phyloP scores from a whole-genome alignment of 352 stramenopile genomes.

The Aphanomyces euteiches region DNA sequence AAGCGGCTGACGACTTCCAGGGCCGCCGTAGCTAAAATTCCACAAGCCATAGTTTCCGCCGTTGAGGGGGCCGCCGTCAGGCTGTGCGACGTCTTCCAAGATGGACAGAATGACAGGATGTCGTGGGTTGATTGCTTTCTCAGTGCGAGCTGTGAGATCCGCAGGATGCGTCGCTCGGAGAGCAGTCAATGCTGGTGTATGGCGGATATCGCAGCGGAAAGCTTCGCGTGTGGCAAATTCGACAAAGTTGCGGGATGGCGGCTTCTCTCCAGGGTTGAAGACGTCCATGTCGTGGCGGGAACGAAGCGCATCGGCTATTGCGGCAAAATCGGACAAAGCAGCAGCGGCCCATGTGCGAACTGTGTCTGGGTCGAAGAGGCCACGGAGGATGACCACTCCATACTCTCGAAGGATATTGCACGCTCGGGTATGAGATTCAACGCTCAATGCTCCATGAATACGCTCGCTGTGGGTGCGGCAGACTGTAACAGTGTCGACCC shows the following conservation, averaged over 20 bases:
- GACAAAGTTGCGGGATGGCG: conserved; percentile 24
- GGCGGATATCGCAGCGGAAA: conserved; percentile 22
- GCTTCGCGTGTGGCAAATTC: conserved; percentile 25
- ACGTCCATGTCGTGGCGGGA: conserved; percentile 24
- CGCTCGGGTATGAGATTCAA: conserved; percentile 13
- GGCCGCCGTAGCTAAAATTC: conserved; percentile 24
- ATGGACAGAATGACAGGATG: conserved; percentile 20
- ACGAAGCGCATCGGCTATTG: background rate
- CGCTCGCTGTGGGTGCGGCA: conserved; percentile 1
- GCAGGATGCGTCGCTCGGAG: conserved; percentile 10
- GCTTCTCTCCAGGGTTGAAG: conserved; percentile 28
- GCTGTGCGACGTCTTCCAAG: conserved; percentile 21
- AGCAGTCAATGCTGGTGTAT: conserved; percentile 14
- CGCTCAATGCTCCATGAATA: conserved; percentile 6
- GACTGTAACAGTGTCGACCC: conserved; percentile 20
- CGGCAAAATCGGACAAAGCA: conserved; percentile 15
- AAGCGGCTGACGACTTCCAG: conserved; percentile 13
- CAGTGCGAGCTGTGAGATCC: background rate
- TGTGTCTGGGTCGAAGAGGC: conserved; percentile 16
- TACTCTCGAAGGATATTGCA: background rate
- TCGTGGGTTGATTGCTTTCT: conserved; percentile 20
- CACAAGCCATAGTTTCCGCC: conserved; percentile 22
- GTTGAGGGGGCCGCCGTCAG: conserved; percentile 14
- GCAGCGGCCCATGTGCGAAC: conserved; percentile 11
- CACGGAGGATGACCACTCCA: conserved; percentile 22